Conservation (phyloP, 1,284 basidiomycete genomes). For the Butyriboletus appendiculatus region DNA sequence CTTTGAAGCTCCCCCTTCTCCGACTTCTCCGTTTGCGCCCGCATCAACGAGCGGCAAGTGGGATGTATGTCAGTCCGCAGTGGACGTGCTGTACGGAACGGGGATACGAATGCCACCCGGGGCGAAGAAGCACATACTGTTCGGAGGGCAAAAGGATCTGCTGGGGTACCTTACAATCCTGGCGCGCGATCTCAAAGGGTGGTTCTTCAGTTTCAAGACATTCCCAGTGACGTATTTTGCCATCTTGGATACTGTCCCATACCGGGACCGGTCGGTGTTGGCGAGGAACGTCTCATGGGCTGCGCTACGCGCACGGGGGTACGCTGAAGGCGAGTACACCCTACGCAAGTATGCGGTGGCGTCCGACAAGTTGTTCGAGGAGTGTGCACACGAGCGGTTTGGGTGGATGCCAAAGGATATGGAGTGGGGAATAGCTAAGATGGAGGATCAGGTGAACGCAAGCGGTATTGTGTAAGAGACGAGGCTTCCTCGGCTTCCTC, state of each 20-base stretch:
- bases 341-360: conserved; percentile 13
- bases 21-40: neutral
- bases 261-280: conserved; percentile 12
- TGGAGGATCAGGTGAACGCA: neutral
- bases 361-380: conserved; percentile 13
- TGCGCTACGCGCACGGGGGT: conserved; percentile 17
- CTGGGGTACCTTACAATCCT: conserved; percentile 13
- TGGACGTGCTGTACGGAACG: conserved; percentile 26
- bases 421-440: neutral
- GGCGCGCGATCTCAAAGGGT: neutral
- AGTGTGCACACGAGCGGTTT: conserved; percentile 11
- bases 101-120: neutral
- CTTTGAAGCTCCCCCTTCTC: conserved; percentile 28
- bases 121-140: too few relatives aligned
- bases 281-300: conserved; percentile 23
- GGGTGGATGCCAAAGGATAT: conserved; percentile 14
- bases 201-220: conserved; percentile 33
- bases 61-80: conserved; percentile 14
- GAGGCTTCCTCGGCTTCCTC: too few relatives aligned
- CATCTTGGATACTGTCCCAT: conserved; percentile 25
- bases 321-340: conserved; percentile 15
- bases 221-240: conserved; percentile 37
- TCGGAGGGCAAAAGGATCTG: too few relatives aligned
- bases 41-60: conserved; percentile 12
- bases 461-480: too few relatives aligned